Evolutionary conservation across 176 grass and related monocot genomes (phyloP), one percentile per base, ranked within the genome.

Genomic region (Paspalum notatum): DNA sequence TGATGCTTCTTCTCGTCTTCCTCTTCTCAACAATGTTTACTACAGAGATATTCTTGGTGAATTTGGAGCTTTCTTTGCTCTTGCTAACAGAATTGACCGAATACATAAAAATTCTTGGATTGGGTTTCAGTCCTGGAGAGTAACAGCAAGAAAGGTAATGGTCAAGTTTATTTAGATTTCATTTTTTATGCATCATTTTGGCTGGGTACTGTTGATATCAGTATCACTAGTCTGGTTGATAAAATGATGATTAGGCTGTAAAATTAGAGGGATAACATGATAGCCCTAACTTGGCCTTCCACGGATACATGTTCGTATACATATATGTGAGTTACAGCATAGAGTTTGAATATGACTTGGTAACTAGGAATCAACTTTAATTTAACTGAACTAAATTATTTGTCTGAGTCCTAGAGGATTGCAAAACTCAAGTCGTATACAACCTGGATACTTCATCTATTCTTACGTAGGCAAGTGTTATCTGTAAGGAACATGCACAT

Each of bases 21-120:
- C 97, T 44, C 85, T 99, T 57, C 86, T 99, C 60, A 88, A 85
- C 59, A 84, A 90, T 84, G 74, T 52, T 67, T 95, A 99, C 68
- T 99, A 99, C 76, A 85, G 91, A 86, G 84, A 99, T 70, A 80
- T 91, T 77, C 93, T 99, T 61, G 92, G 88, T 73, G 97, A 99
- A 88, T 99, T 93, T 85, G 97, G 97, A 72, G 87, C 97, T 78
- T 93, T 96, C 75, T 99, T 96, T 74, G 91, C 93, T 78, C 80
- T 99, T 21, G 93, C 93, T 65, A 91, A 93, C 75, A 78, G 88
- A 66, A 90, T 93, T 85, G 93, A 99, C 59, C 71, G 89, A 49
- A 82, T 91, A 77, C 97, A 99, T 85, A 99, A 91, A 77, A 99
- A 91, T 91, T 85, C 91, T 52, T 99, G 97, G 97, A 95, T 99